Evolutionary conservation across 306 rosid genomes (phyloP).

Genomic region (Prosopis cineraria): DNA sequence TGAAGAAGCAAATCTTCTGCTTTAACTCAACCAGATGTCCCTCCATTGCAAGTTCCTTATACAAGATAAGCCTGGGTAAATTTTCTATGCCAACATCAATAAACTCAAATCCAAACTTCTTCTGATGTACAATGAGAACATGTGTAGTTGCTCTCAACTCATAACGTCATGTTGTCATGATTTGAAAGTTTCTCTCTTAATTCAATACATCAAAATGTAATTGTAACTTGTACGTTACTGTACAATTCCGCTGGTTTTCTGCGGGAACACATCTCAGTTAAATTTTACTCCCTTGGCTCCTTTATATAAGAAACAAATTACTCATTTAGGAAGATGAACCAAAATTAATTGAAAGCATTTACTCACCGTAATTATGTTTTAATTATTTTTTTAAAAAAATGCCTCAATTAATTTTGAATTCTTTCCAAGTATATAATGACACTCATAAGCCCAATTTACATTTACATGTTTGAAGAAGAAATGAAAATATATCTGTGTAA

Average conservation of each 20-base stretch:
- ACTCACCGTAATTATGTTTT: too few species aligned
- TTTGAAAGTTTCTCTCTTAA: constrained; percentile 23
- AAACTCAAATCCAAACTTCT: constrained; percentile 5
- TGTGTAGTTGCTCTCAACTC: neutral
- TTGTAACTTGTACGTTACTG: constrained; percentile 17
- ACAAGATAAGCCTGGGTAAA: neutral
- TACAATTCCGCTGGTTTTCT: neutral
- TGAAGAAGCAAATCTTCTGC: constrained; percentile 22
- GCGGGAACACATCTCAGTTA: neutral
- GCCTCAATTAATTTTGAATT: too few species aligned
- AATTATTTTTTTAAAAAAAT: too few species aligned
- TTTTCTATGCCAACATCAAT: constrained; percentile 12
- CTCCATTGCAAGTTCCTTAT: constrained; percentile 2
- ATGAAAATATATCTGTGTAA: too few species aligned
- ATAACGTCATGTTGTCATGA: constrained; percentile 21
- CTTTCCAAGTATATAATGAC: too few species aligned
- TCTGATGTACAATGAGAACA: constrained; percentile 21
- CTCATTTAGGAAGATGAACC: too few species aligned
- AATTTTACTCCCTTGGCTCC: too few species aligned
- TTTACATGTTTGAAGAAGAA: too few species aligned
- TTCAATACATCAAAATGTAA: constrained; percentile 19
- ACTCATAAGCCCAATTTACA: too few species aligned
- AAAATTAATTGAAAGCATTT: too few species aligned
- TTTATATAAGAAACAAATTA: too few species aligned
- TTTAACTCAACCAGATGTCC: constrained; percentile 23